Evolutionary conservation across 2,329 filamentous ascomycete species (phyloP), one percentile per base, ranked within the genome.

Genomic region (Aspergillus cejpii): DNA sequence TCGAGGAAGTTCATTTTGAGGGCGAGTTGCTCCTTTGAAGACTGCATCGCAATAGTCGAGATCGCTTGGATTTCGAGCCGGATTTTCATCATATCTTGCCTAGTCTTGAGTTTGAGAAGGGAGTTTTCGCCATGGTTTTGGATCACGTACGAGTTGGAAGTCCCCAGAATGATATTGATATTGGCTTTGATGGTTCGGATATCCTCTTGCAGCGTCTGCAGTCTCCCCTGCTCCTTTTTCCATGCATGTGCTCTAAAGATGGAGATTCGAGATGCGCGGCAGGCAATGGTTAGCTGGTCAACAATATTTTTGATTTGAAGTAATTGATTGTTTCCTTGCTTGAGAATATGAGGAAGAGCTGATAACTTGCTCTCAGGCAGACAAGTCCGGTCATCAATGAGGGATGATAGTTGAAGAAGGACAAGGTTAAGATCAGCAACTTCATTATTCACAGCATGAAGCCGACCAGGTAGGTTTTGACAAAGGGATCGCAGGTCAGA

Each of bases 121-220:
- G 6, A 27, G 5, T 27, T 4, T 27, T 27, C 24, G 12, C 2
- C 2, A 11, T 27, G n/a, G 12, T 27, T 6, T 8, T 27, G 12
- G 24, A n/a, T n/a, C 14, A 42, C 39, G 24, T 42, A 42, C 40
- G 40, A 42, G 40, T 42, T 42, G 2, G 40, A 36, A 17, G 29
- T 14, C 10, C 40, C 40, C 10, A 42, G 31, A 4, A 42, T 42
- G 8, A 42, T 42, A 17, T 42, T 42, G 4, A 42, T 7, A 37
- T 42, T 42, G 2, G 29, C 40, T n/a, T 42, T 42, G 29, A 42
- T 21, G 5, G 40, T 37, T 17, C 40, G 33, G 28, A 42, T 42
- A 36, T 42, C 40, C 24, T 42, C 29, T 14, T 42, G 40, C 2
- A 42, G 29, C 3, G 15, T 12, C 14, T 42, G 40, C 29, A 42